Base-by-base conservation (phyloP, 2,329 filamentous ascomycete species). In the Talaromyces sp. region DNA sequence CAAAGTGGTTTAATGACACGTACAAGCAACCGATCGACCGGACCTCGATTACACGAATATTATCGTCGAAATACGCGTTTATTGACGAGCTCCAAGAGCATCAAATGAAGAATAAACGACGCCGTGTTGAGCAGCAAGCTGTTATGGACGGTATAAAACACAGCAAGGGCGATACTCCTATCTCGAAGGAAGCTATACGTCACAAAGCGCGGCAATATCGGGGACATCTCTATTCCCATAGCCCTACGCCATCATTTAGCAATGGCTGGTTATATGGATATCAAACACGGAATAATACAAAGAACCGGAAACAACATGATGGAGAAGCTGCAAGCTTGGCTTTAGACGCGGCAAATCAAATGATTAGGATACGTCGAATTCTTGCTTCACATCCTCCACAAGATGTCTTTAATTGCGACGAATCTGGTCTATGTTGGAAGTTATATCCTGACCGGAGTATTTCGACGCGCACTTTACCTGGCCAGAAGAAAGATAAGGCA, bases 401-500 rank as follows among this genome's bases (percentile, higher is more conserved):
- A 27, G 56, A 59, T 39, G 5, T 59, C 56, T 59, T 59, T 35
- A 59, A 41, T 35, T 59, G 56, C 19, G 56, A 41, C 13, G 56
- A 59, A 39, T 22, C 56, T 13, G 25, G 25, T 35, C 33, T 59
- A 35, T 59, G 15, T 39, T 59, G 56, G 56, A 59, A 59, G n/a
- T 19, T 33, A 35, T 33, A 31, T 50, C 39, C 67, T 67, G 61
- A 68, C 45, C 43, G 50, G 39, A 50, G 64, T 25, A 61, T 67
- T n/a, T 62, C 63, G 22, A 45, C 52, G n/a, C n/a, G 61, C n/a
- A 37, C 31, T 35, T 39, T 31, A 9, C 62, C 68, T 43, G 57
- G 62, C 41, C 33, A 31, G 41, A 64, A 64, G 54, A 63, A 62
- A 49, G 65, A 69, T 11, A 69, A 66, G 58, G 60, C 35, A 37